Conservation (phyloP, 2,329 filamentous ascomycete species). For the Paracorniculantispora psalliotae region DNA sequence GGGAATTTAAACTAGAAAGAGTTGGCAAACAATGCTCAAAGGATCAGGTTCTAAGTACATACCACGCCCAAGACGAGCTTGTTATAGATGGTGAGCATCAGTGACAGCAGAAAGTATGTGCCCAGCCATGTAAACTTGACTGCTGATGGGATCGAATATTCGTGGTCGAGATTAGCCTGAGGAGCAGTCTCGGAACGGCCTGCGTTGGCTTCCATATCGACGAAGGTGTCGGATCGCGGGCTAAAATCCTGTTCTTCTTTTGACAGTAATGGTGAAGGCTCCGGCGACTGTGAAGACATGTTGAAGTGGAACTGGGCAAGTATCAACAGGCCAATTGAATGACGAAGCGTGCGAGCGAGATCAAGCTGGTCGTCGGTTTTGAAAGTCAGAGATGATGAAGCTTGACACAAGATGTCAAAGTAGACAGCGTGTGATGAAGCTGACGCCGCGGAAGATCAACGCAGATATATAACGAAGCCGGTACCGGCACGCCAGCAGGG, state of each 20-base stretch:
- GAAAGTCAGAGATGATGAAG: background rate
- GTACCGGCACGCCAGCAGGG: background rate
- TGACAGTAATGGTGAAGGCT: slow-evolving; percentile 26
- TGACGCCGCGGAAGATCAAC: background rate
- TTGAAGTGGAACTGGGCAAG: background rate
- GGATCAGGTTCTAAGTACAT: slow-evolving; percentile 19
- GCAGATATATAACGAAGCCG: background rate
- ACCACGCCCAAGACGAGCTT: slow-evolving; percentile 52
- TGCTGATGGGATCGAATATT: slow-evolving; percentile 40
- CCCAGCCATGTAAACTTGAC: slow-evolving; percentile 47
- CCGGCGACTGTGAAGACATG: slow-evolving; percentile 32
- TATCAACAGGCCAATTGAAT: background rate
- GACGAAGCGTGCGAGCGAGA: background rate
- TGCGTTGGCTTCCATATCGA: slow-evolving; percentile 30
- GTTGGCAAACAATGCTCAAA: background rate
- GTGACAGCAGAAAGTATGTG: slow-evolving; percentile 47
- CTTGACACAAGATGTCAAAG: background rate
- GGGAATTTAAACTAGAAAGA: slow-evolving; percentile 49
- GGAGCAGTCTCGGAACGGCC: slow-evolving; percentile 24
- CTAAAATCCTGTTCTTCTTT: background rate
- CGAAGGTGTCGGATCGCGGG: slow-evolving; percentile 15
- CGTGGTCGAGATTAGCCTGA: slow-evolving; percentile 35
- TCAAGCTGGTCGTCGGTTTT: background rate
- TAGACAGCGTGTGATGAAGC: background rate
- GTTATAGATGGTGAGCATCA: slow-evolving; percentile 52